phyloP scores from a whole-genome alignment of 768 basidiomycete genomes.

The Pulveroboletus frians region DNA sequence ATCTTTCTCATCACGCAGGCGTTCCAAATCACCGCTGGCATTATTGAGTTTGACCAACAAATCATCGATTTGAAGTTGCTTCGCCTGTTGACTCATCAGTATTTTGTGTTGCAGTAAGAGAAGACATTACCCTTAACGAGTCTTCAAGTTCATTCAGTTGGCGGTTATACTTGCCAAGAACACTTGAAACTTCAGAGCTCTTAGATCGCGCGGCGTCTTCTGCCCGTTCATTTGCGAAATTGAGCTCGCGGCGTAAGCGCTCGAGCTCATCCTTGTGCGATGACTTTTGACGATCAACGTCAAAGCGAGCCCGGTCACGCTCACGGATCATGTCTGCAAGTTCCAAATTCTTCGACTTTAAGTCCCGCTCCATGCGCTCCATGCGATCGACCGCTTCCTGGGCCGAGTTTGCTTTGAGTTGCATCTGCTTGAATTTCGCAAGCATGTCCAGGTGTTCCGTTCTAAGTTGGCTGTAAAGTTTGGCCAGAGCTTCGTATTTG shows the following conservation, averaged over 20 bases:
- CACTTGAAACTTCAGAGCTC: constrained; percentile 84
- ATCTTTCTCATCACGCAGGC: constrained; percentile 90
- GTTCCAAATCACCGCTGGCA: constrained; percentile 70
- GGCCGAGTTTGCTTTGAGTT: constrained; percentile 95
- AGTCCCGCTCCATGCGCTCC: constrained; percentile 97
- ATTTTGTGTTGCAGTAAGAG: not conserved
- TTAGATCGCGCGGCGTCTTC: constrained; percentile 90
- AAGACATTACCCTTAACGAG: constrained; percentile 68
- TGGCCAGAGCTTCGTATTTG: constrained; percentile 98
- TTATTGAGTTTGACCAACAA: constrained; percentile 75
- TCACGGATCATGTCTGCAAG: constrained; percentile 99
- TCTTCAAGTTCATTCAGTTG: constrained; percentile 97
- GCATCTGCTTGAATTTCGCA: constrained; percentile 93
- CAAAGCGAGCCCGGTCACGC: constrained; percentile 92
- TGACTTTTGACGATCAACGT: constrained; percentile 88
- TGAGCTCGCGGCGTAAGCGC: constrained; percentile 83
- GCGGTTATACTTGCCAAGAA: constrained; percentile 91
- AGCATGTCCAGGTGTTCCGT: constrained; percentile 97
- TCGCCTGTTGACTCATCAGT: constrained; percentile 51
- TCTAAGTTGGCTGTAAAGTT: constrained; percentile 96
- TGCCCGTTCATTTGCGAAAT: constrained; percentile 96
- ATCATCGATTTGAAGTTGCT: constrained; percentile 96
- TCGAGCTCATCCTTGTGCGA: constrained; percentile 95
- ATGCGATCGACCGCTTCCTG: constrained; percentile 97
- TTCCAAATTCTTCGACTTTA: constrained; percentile 98